phyloP scores from a whole-genome alignment of 2,329 filamentous ascomycete species.

The Ascochyta rabiei region DNA sequence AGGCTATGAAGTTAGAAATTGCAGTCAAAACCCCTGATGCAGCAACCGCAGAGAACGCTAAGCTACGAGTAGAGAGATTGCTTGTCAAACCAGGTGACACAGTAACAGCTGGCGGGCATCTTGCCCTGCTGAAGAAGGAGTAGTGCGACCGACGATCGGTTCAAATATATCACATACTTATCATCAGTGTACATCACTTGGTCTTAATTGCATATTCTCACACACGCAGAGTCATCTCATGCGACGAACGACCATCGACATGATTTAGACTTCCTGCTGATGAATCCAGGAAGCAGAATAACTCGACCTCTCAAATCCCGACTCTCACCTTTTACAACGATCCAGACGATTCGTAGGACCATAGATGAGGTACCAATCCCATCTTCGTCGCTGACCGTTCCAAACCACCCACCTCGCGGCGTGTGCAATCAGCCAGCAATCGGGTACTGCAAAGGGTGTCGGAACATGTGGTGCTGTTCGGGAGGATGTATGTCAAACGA shows the following conservation, averaged over 20 bases:
- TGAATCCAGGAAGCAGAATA: neutral
- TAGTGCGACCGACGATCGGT: neutral
- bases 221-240: neutral
- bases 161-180: neutral
- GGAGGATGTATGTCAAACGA: neutral
- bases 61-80: constrained; percentile 48
- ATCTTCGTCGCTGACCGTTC: neutral
- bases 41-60: constrained; percentile 9
- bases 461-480: neutral
- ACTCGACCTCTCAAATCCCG: too few relatives aligned
- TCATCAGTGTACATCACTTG: neutral
- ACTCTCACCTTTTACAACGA: neutral
- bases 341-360: neutral
- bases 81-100: constrained; percentile 52
- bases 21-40: constrained; percentile 49
- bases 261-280: neutral
- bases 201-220: neutral
- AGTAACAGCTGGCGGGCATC: constrained; percentile 44
- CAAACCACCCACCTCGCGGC: neutral
- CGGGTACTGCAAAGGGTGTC: neutral
- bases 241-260: neutral
- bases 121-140: constrained; percentile 32
- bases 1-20: constrained; percentile 57
- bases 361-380: neutral
- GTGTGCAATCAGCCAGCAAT: neutral